Base-by-base conservation (phyloP, 352 stramenopile genomes). In the Pythium brassicae region DNA sequence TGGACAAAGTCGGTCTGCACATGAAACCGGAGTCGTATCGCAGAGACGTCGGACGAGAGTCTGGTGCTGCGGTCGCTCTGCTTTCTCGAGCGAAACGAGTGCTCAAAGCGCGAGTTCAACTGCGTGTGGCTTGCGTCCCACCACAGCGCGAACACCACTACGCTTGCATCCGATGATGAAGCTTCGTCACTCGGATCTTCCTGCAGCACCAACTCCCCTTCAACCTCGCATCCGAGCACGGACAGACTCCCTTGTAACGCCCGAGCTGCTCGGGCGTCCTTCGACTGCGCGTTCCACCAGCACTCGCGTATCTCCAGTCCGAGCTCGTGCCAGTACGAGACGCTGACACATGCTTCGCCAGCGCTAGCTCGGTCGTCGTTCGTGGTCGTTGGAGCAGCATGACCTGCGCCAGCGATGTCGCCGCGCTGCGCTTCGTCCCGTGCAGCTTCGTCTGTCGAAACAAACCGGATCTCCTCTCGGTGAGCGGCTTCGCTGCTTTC, bases 61-160 rank as follows among this genome's bases (percentile, higher is more conserved):
- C 34, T 17, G 20, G 11, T 15, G 17, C 11, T n/a, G 6, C 52
- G 42, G 0, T 34, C 27, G 34, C 26, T 27, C 15, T 37, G 9
- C 34, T 43, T 56, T 48, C 14, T 10, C 1, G 55, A 59, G n/a
- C 62, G 55, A 10, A 76, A 60, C 6, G 58, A 56, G 55, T 81
- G 70, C 25, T 61, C 53, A 39, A 86, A 83, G 25, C 59, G 56
- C 1, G 76, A 84, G 50, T 86, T 83, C 35, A 80, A 59, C 12
- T 63, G 63, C 1, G 20, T 37, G 34, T 80, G 60, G 12, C 59
- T 50, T 27, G 71, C 62, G 58, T 86, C 76, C 76, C 76, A 86
- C 76, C 76, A 86, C 45, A 86, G 57, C 17, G 59, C 63, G 53
- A 86, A 86, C n/a, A 55, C 49, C 22, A 71, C 44, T 15, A 61